phyloP scores from a whole-genome alignment of 805 yeast species.

The Saccharomycopsis sp. region DNA sequence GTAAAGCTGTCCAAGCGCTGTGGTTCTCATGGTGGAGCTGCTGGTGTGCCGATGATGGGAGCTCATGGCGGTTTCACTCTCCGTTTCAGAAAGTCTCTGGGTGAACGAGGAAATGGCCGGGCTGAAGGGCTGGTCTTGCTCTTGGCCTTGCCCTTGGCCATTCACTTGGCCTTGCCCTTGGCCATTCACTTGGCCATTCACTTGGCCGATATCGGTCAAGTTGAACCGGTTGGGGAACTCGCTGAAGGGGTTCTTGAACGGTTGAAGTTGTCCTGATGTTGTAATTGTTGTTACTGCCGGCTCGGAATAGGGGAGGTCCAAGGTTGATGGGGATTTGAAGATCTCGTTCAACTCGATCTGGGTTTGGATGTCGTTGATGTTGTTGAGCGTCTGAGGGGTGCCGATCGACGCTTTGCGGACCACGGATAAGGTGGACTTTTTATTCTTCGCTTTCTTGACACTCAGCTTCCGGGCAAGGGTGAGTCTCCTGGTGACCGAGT shows the following conservation, averaged over 20 bases:
- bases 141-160: not conserved
- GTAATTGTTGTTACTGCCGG: not conserved
- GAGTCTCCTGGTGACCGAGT: too few relatives aligned
- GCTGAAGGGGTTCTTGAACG: conserved; percentile 13
- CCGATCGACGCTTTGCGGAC: conserved; percentile 9
- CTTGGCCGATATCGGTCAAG: not conserved
- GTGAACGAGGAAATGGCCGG: too few relatives aligned
- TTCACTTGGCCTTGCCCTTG: not conserved
- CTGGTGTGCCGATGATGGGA: not conserved
- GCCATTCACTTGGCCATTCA: not conserved
- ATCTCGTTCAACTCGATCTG: conserved; percentile 6
- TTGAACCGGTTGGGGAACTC: conserved; percentile 6
- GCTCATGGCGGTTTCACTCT: not conserved
- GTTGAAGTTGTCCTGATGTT: not conserved
- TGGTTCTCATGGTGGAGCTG: not conserved
- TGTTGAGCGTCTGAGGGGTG: conserved; percentile 8
- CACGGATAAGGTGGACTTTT: not conserved
- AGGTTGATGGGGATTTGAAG: conserved; percentile 10
- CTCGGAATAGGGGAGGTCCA: conserved; percentile 2
- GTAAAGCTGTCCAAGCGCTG: conserved; percentile 2
- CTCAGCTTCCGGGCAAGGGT: too few relatives aligned
- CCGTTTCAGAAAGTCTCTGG: not conserved
- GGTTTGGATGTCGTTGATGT: not conserved
- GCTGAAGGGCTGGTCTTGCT: conserved; percentile 7
- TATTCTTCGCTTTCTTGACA: too few relatives aligned